Conservation (phyloP, 805 yeast species). For the Hanseniaspora meyeri region DNA sequence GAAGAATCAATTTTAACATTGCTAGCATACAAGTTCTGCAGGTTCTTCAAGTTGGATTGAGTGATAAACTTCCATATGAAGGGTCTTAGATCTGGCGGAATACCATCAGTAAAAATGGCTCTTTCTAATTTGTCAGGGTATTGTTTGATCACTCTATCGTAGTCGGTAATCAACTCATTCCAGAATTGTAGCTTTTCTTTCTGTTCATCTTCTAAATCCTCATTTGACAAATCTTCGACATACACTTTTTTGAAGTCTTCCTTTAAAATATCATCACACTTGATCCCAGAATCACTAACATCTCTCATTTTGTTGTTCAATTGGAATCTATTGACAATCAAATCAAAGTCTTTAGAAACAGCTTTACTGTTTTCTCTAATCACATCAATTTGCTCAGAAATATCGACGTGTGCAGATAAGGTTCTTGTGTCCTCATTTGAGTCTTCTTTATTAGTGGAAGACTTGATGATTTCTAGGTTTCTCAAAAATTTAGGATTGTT, state of each 20-base stretch:
- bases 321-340: slow-evolving; percentile 12
- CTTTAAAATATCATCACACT: slow-evolving; percentile 1
- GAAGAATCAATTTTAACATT: slow-evolving; percentile 44
- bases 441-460: background rate
- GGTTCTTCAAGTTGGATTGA: slow-evolving; percentile 53
- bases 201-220: slow-evolving; percentile 28
- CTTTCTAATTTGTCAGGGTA: slow-evolving; percentile 48
- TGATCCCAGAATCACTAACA: slow-evolving; percentile 7
- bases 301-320: slow-evolving; percentile 2
- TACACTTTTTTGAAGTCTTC: background rate
- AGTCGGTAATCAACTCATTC: slow-evolving; percentile 70
- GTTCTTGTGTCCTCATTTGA: background rate
- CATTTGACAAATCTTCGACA: slow-evolving; percentile 7
- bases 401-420: background rate
- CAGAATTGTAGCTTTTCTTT: slow-evolving; percentile 53
- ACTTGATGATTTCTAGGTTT: background rate
- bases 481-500: slow-evolving; percentile 10
- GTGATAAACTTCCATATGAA: slow-evolving; percentile 87
- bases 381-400: slow-evolving; percentile 2
- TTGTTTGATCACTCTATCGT: slow-evolving; percentile 49
- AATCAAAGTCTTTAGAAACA: slow-evolving; percentile 10
- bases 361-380: slow-evolving; percentile 12
- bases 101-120: slow-evolving; percentile 53
- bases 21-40: slow-evolving; percentile 25
- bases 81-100: slow-evolving; percentile 77